Evolutionary conservation across 306 rosid genomes (phyloP), one percentile per base, ranked within the genome.

Genomic region (Luffa aegyptiaca): DNA sequence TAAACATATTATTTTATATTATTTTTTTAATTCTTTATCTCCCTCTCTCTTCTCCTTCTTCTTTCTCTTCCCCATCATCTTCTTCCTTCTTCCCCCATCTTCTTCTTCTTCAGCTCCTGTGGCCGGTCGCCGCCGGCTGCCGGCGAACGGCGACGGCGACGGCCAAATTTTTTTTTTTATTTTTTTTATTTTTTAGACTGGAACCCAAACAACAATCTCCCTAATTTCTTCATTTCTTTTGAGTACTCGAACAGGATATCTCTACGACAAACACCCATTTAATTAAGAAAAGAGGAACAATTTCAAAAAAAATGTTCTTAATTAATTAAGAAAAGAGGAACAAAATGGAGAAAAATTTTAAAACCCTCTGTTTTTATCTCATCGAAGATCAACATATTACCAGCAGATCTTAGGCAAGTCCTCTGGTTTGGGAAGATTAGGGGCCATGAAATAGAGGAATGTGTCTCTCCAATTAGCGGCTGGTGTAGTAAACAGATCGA

Each of bases 381-480:
- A 64, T 64, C 1, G 42, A 0, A 14, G 14, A 64, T 5, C 45
- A 64, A 5, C 13, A 64, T 35, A 7, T 64, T 64, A 87, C 90
- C 88, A 79, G 74, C 88, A 87, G 41, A 85, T 61, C 18, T 14
- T 39, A 10, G 88, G 88, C 56, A 87, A 79, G 36, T 85, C 84
- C 76, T 79, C 56, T 13, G 85, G 90, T 8, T 79, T 85, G n/a
- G 89, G 88, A 31, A 84, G 73, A 81, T 63, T 10, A 35, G 92
- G 92, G 72, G 78, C 84, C 72, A 84, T 2, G 0, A 17, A 6
- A 21, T 84, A 81, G 6, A 2, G 1, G 53, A 89, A 49, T 1
- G 91, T 36, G 45, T 89, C 93, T 76, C 84, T 91, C 93, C 92
- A 91, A 78, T 52, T 76, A 37, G 82, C 31, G 17, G 83, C 10